Evolutionary conservation across 176 grass and related monocot genomes (phyloP).

Genomic region (Avena eriantha): DNA sequence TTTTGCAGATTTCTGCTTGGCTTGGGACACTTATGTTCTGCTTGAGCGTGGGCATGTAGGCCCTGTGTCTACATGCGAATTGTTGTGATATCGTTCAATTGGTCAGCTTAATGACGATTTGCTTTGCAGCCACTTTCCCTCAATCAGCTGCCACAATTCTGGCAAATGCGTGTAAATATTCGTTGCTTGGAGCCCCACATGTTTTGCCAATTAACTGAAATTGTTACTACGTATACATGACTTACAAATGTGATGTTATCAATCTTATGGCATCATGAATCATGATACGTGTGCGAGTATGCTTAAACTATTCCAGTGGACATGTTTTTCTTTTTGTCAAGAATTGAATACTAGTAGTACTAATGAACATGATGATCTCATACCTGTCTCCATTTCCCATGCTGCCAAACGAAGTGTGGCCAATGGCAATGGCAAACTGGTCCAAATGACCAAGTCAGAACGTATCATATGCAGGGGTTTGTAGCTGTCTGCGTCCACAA

Average conservation of each 20-base stretch:
- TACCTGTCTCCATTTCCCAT: constrained; percentile 28
- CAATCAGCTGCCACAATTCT: background rate
- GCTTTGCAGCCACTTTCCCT: background rate
- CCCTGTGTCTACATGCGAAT: background rate
- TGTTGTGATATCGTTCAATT: background rate
- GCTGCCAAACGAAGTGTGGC: constrained; percentile 30
- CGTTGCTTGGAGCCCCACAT: background rate
- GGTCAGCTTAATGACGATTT: background rate
- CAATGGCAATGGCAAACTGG: background rate
- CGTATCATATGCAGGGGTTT: background rate
- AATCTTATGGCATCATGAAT: background rate
- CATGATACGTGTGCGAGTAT: background rate
- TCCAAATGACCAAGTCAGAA: constrained; percentile 37
- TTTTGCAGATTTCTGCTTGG: background rate
- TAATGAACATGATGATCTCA: constrained; percentile 10
- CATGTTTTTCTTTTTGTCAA: background rate
- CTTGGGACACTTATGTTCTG: background rate
- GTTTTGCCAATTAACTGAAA: background rate
- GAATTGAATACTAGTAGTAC: background rate
- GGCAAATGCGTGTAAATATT: background rate
- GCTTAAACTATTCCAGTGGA: no score
- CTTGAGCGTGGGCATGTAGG: background rate
- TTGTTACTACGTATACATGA: background rate
- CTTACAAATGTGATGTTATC: background rate
- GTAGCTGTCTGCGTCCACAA: constrained; percentile 1